A percentile compares a stretch with the other conserved stretches of the same genome.
Evolutionary conservation across 345 rosid genomes (phyloP).

Genomic region (Lepidium didymum): DNA sequence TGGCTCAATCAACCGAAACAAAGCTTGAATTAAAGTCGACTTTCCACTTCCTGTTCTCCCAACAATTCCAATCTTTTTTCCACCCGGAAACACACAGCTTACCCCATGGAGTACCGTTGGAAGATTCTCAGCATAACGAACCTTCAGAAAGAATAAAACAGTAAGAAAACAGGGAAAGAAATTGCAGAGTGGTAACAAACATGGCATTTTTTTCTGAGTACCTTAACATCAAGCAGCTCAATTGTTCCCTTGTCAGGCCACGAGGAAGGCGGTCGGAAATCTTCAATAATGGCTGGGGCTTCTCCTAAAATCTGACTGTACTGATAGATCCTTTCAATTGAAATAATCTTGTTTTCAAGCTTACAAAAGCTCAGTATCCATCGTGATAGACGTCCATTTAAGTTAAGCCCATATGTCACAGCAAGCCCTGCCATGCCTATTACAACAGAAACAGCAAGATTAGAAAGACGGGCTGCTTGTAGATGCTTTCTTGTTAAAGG

Average conservation of each 20-base stretch:
- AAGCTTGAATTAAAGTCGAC: slow-evolving; percentile 95
- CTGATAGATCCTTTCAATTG: slow-evolving; percentile 95
- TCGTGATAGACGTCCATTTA: slow-evolving; percentile 91
- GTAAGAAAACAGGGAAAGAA: not conserved
- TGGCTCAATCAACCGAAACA: slow-evolving; percentile 93
- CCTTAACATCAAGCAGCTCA: slow-evolving; percentile 83
- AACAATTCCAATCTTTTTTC: slow-evolving; percentile 93
- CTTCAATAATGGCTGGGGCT: slow-evolving; percentile 64
- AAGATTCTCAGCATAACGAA: slow-evolving; percentile 94
- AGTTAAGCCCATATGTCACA: slow-evolving; percentile 95
- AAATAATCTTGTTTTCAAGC: slow-evolving; percentile 95
- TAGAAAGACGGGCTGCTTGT: not conserved
- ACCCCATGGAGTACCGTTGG: slow-evolving; percentile 89
- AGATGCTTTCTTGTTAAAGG: not conserved
- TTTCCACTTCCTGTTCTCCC: slow-evolving; percentile 99
- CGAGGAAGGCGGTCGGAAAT: slow-evolving; percentile 53
- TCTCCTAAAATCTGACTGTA: slow-evolving; percentile 86
- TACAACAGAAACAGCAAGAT: slow-evolving; percentile 22
- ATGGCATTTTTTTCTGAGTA: slow-evolving; percentile 13
- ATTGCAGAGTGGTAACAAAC: not conserved
- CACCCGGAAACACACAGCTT: slow-evolving; percentile 84
- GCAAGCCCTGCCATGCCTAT: slow-evolving; percentile 99
- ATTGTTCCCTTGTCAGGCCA: slow-evolving; percentile 92
- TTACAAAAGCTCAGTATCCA: slow-evolving; percentile 99
- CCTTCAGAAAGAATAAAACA: slow-evolving; percentile 35